Conservation (phyloP, 108 stramenopile species). For the Nitzschia putrida region DNA sequence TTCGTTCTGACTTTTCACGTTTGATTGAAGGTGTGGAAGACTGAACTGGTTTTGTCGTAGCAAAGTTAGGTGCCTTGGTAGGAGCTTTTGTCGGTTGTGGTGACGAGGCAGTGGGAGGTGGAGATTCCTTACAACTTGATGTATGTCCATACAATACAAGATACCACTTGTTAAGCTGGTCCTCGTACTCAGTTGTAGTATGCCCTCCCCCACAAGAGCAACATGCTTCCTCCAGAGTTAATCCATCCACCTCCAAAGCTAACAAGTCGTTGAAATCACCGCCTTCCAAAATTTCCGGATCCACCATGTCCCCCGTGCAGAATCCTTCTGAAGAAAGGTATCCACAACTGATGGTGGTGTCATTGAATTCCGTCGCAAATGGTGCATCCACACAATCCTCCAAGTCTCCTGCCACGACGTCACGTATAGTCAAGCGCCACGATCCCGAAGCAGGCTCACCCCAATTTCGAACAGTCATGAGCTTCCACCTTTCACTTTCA, state of each 20-base stretch:
- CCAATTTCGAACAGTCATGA: slow-evolving; percentile 47
- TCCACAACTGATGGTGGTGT: background rate
- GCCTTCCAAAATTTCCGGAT: background rate
- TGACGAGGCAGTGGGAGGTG: background rate
- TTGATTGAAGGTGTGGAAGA: background rate
- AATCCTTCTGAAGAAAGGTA: background rate
- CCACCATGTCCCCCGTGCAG: background rate
- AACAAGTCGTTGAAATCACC: background rate
- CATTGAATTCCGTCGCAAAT: background rate
- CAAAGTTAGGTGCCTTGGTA: background rate
- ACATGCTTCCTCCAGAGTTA: slow-evolving; percentile 25
- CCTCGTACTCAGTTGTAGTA: background rate
- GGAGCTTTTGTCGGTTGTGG: background rate
- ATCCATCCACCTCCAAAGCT: slow-evolving; percentile 2
- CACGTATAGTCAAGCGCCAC: slow-evolving; percentile 35
- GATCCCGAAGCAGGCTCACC: slow-evolving; percentile 35
- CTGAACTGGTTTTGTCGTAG: background rate
- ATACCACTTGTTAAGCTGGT: slow-evolving; percentile 29
- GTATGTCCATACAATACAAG: slow-evolving; percentile 38
- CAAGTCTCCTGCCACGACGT: slow-evolving; percentile 21
- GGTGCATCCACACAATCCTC: slow-evolving; percentile 16
- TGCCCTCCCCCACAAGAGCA: slow-evolving; percentile 38
- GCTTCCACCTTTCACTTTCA: slow-evolving; percentile 36
- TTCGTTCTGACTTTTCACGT: background rate
- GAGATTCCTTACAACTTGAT: background rate